phyloP scores from a whole-genome alignment of 2,329 filamentous ascomycete genomes.

The Kalmusia sp. region DNA sequence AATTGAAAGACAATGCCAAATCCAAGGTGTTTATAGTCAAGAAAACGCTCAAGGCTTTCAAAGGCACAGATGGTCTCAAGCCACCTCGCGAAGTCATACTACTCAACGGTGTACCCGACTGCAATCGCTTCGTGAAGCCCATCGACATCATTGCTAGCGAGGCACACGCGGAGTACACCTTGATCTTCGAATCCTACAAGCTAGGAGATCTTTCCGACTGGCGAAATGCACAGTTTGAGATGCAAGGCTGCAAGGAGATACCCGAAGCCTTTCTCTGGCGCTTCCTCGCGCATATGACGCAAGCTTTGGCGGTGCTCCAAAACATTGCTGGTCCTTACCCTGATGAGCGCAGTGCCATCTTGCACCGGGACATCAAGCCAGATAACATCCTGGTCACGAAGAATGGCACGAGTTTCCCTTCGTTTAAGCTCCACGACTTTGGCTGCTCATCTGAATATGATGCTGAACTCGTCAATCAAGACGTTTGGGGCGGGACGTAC shows the following conservation, averaged over 20 bases:
- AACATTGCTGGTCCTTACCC: conserved; percentile 15
- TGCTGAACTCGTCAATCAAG: too few relatives aligned
- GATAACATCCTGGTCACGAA: conserved; percentile 33
- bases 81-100: neutral
- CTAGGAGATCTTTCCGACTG: conserved; percentile 30
- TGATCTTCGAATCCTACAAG: conserved; percentile 28
- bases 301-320: conserved; percentile 38
- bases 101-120: conserved; percentile 15
- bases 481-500: conserved; percentile 24
- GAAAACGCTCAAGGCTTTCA: neutral
- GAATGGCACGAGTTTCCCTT: conserved; percentile 32
- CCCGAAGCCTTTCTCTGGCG: conserved; percentile 38
- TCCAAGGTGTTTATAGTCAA: neutral
- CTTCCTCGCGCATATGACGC: conserved; percentile 34
- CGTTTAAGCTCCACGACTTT: conserved; percentile 38
- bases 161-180: neutral
- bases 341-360: conserved; percentile 7
- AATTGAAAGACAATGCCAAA: neutral
- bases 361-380: conserved; percentile 38
- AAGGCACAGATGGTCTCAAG: neutral
- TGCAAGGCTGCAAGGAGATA: conserved; percentile 23
- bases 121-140: conserved; percentile 28
- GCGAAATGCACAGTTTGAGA: conserved; percentile 20
- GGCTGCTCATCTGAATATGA: too few relatives aligned
- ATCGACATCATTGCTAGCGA: conserved; percentile 17